Evolutionary conservation across 2,329 filamentous ascomycete genomes (phyloP), one percentile per base, ranked within the genome.

Genomic region (Paraconiothyrium sp.): DNA sequence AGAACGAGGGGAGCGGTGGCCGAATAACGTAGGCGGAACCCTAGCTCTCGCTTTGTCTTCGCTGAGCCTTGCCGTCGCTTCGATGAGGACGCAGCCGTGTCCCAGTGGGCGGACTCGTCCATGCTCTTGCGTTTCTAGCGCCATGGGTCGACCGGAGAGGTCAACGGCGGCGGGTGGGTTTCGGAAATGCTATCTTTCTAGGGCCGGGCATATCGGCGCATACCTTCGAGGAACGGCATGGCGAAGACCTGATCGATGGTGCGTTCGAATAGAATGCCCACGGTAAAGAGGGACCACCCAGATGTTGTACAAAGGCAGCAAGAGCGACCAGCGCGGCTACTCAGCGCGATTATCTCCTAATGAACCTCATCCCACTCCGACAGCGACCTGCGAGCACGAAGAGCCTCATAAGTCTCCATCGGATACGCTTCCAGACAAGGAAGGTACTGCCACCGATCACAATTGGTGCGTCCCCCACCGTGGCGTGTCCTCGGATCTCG

Each of bases 391-490:
- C 24, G 20, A 41, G 11, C 9, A 48, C 20, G 3, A 48, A 16
- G 27, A 48, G 46, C 46, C 7, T 48, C 46, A 22, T 32, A 32
- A 48, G 5, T 16, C 24, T 48, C 16, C n/a, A 16, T 30, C 46
- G 46, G 46, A 32, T 48, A 32, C 46, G 46, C 30, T 48, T 5
- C 46, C 46, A n/a, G 14, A 48, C 30, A 14, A 16, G 14, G 46
- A 16, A 48, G 10, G 4, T 8, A 32, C 46, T 16, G 13, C 46
- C 46, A 24, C 16, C 24, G 24, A 48, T 48, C 46, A 22, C 20
- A 24, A 47, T 48, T n/a, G 24, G n/a, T 41, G 46, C 46, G 46
- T 48, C 46, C 32, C 32, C 46, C 46, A 48, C 46, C 24, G 13
- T n/a, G 13, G 46, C 46, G 24, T 30, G 24, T 32, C 10, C 46